phyloP scores from a whole-genome alignment of 768 basidiomycete genomes.

The Krasilnikovozyma curviuscula region DNA sequence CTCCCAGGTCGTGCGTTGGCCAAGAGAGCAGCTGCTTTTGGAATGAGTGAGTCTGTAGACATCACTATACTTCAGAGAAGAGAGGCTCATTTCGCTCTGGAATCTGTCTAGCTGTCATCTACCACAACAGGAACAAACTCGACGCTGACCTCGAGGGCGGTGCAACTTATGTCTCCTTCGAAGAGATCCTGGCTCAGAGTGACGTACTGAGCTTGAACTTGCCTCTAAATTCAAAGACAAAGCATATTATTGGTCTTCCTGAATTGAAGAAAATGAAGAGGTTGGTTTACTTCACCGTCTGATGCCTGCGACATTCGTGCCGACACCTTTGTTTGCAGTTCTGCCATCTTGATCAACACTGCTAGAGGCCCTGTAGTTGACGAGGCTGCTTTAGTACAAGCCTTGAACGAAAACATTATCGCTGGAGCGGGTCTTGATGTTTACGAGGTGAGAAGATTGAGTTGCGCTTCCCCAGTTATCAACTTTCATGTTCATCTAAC shows the following conservation, averaged over 20 bases:
- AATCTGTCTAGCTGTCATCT: constrained; percentile 16
- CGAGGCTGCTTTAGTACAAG: constrained; percentile 36
- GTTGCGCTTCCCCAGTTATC: too few species aligned
- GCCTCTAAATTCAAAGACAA: neutral
- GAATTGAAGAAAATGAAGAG: neutral
- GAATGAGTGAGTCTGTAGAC: too few species aligned
- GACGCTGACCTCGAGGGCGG: constrained; percentile 14
- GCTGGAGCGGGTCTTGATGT: constrained; percentile 47
- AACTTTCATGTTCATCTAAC: too few species aligned
- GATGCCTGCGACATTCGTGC: too few species aligned
- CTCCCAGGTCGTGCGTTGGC: constrained; percentile 15
- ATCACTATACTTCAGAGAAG: too few species aligned
- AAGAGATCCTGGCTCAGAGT: constrained; percentile 10
- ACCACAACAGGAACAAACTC: constrained; percentile 15
- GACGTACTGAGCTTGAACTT: constrained; percentile 12
- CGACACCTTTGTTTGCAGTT: too few species aligned
- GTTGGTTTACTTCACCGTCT: too few species aligned
- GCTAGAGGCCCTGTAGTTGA: constrained; percentile 48
- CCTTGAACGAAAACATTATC: constrained; percentile 32
- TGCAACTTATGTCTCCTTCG: constrained; percentile 9
- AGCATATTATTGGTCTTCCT: neutral
- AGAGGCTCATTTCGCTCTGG: too few species aligned
- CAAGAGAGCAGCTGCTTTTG: constrained; percentile 12
- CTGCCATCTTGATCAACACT: constrained; percentile 54
- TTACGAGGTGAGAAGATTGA: too few species aligned